A percentile compares a stretch with the other conserved stretches of the same genome.
These are phyloP conservation scores for Monosporascus sp. DNA, from an alignment of 2,329 filamentous ascomycete genomes.

Conservation along the genomic window DNA sequence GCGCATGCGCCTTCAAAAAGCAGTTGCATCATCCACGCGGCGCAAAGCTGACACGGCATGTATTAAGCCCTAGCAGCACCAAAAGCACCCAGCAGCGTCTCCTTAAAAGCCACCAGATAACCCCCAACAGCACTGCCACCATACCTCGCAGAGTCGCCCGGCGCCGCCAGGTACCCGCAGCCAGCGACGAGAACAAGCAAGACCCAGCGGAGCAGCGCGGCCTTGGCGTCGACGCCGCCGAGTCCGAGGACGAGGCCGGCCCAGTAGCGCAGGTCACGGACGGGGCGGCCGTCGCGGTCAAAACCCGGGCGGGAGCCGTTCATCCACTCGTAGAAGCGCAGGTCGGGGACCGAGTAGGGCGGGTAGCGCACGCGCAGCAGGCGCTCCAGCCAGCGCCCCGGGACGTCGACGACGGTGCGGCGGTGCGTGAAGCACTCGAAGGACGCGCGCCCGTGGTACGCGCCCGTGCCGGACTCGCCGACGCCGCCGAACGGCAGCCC, in stretches of 20 bases:
- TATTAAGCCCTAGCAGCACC: neutral
- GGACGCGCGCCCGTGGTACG: conserved; percentile 71
- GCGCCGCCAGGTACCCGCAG: neutral
- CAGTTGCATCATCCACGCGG: too few species aligned
- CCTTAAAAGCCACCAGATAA: neutral
- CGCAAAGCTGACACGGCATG: too few species aligned
- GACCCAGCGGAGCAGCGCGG: conserved; percentile 48
- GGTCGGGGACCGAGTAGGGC: conserved; percentile 47
- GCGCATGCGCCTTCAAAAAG: too few species aligned
- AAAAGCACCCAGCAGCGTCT: neutral
- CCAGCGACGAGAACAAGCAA: conserved; percentile 8
- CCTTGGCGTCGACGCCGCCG: conserved; percentile 43
- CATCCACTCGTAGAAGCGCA: conserved; percentile 39
- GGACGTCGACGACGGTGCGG: conserved; percentile 53
- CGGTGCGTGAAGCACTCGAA: conserved; percentile 53
- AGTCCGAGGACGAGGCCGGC: conserved; percentile 43
- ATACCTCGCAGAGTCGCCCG: too few species aligned
- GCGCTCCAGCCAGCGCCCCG: conserved; percentile 57
- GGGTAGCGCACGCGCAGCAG: conserved; percentile 64
- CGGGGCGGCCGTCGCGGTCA: conserved; percentile 51
- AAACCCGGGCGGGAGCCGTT: conserved; percentile 50
- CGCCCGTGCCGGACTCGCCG: conserved; percentile 69
- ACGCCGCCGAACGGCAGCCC: conserved; percentile 79
- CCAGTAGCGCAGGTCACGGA: conserved; percentile 51
- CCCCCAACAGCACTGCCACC: neutral